Percentiles rank a stretch among this genome's conserved stretches.
phyloP scores from a whole-genome alignment of 1,284 basidiomycete genomes.

The Pseudozyma flocculosa region DNA sequence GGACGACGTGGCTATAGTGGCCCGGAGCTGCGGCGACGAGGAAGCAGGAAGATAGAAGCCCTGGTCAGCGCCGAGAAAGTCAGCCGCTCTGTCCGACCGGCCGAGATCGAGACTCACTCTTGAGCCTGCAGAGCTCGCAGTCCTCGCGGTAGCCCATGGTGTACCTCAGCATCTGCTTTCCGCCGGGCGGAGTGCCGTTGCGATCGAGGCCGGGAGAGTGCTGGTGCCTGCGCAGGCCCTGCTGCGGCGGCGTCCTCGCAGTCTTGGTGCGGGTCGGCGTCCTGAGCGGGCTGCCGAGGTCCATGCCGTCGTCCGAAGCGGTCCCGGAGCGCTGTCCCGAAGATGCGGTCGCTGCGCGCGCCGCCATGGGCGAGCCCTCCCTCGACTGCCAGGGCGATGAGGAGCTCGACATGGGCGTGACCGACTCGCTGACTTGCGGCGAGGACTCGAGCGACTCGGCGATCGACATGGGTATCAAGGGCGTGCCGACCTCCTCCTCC shows the following conservation, averaged over 20 bases:
- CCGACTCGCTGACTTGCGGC: too few species aligned
- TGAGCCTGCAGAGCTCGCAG: slow-evolving; percentile 1
- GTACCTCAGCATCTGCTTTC: slow-evolving; percentile 4
- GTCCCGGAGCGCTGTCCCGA: too few species aligned
- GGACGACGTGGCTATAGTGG: slow-evolving; percentile 5
- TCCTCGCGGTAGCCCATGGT: slow-evolving; percentile 4
- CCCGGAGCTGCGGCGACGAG: slow-evolving; percentile 1
- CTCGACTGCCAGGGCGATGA: neutral
- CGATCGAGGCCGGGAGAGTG: slow-evolving; percentile 3
- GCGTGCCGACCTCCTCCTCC: neutral
- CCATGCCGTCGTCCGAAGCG: neutral
- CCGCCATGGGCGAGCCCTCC: neutral
- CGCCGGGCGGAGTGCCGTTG: neutral
- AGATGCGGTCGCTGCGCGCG: neutral
- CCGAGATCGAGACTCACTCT: too few species aligned
- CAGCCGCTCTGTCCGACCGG: too few species aligned
- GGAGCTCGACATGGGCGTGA: neutral
- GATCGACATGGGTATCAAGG: neutral
- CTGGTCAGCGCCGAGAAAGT: too few species aligned
- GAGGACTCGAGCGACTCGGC: neutral
- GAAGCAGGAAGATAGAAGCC: neutral
- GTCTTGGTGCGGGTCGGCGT: neutral
- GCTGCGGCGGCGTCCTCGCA: neutral
- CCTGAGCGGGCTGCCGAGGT: neutral
- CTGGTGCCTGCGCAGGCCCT: neutral